phyloP scores from a whole-genome alignment of 306 rosid species.

The Crotalaria pallida region DNA sequence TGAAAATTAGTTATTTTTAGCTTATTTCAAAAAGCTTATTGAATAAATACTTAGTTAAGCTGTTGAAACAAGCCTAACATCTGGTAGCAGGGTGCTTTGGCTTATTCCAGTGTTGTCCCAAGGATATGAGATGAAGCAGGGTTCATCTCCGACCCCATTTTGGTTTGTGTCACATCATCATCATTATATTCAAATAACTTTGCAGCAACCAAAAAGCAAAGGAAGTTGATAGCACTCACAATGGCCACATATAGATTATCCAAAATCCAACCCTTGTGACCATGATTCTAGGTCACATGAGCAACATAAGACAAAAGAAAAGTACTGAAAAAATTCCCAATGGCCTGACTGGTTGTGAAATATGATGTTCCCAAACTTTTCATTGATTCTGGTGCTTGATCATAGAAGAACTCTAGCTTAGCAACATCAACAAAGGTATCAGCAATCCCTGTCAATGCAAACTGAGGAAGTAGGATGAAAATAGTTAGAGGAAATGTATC shows the following conservation, averaged over 20 bases:
- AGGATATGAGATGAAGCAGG: slow-evolving; percentile 12
- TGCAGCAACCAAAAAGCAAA: slow-evolving; percentile 56
- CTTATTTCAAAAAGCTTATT: too few relatives aligned
- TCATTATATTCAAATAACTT: slow-evolving; percentile 56
- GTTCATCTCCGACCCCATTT: slow-evolving; percentile 16
- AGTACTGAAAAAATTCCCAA: slow-evolving; percentile 61
- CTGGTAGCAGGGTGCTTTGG: neutral
- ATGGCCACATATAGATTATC: slow-evolving; percentile 58
- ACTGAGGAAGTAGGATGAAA: slow-evolving; percentile 76
- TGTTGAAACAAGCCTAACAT: too few relatives aligned
- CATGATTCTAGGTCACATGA: slow-evolving; percentile 39
- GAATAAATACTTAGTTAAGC: too few relatives aligned
- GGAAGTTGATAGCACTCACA: slow-evolving; percentile 50
- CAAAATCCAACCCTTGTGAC: slow-evolving; percentile 63
- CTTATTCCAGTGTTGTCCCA: neutral
- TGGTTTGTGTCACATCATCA: slow-evolving; percentile 27
- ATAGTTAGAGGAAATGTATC: slow-evolving; percentile 60
- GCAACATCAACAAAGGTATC: slow-evolving; percentile 67
- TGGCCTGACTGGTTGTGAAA: slow-evolving; percentile 51
- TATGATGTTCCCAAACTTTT: slow-evolving; percentile 77
- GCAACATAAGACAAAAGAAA: slow-evolving; percentile 55
- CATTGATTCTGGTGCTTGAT: slow-evolving; percentile 78
- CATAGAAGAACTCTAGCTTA: slow-evolving; percentile 74
- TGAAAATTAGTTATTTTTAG: too few relatives aligned
- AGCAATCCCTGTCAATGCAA: slow-evolving; percentile 58